phyloP scores from a whole-genome alignment of 306 rosid genomes.

The Citrullus amarus region DNA sequence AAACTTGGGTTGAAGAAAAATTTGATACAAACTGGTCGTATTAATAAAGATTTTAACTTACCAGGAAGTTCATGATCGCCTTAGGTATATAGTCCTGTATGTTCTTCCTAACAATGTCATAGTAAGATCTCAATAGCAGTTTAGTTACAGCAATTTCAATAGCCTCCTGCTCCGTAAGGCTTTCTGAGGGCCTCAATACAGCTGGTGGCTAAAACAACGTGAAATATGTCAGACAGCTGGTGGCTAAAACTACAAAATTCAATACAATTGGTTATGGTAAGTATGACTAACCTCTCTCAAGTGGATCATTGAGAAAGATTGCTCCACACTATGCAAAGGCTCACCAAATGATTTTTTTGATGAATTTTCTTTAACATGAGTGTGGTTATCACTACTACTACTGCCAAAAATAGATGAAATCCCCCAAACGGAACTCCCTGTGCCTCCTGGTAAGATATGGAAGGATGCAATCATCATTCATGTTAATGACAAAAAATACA shows the following conservation, averaged over 20 bases:
- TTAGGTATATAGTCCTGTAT: slow-evolving; percentile 80
- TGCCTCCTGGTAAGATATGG: slow-evolving; percentile 27
- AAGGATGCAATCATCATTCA: not conserved
- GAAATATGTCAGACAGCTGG: slow-evolving; percentile 25
- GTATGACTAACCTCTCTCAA: slow-evolving; percentile 61
- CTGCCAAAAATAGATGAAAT: slow-evolving; percentile 89
- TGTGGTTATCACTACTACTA: slow-evolving; percentile 53
- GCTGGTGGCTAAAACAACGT: slow-evolving; percentile 63
- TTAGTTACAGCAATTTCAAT: slow-evolving; percentile 72
- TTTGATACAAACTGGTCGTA: not conserved
- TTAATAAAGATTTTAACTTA: slow-evolving; percentile 19
- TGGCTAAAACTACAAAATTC: slow-evolving; percentile 37
- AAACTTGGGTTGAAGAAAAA: not conserved
- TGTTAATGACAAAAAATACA: not conserved
- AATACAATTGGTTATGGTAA: not conserved
- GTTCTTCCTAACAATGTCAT: slow-evolving; percentile 88
- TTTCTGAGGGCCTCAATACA: slow-evolving; percentile 78
- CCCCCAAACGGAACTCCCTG: slow-evolving; percentile 71
- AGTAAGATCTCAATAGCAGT: slow-evolving; percentile 77
- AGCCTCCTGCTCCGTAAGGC: slow-evolving; percentile 66
- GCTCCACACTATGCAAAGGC: slow-evolving; percentile 54
- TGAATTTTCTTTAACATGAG: slow-evolving; percentile 39
- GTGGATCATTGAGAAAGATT: slow-evolving; percentile 59
- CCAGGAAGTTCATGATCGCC: slow-evolving; percentile 98
- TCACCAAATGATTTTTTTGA: slow-evolving; percentile 39